phyloP scores from a whole-genome alignment of 2,329 filamentous ascomycete genomes.

The Pyrenophora tritici-repentis region DNA sequence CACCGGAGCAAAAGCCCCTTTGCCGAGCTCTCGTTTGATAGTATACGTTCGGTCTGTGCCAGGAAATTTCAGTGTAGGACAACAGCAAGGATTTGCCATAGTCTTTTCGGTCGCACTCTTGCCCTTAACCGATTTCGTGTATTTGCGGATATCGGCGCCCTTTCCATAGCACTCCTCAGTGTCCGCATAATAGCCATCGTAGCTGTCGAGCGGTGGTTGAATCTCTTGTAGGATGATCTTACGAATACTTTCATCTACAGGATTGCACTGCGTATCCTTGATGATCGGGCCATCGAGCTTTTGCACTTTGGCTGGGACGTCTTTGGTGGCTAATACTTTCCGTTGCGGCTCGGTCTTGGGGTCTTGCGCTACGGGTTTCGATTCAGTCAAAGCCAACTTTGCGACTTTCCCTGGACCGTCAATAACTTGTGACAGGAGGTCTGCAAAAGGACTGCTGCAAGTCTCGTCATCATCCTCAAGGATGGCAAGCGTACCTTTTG shows the following conservation, averaged over 20 bases:
- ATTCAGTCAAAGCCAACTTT: constrained; percentile 58
- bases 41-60: constrained; percentile 71
- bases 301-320: constrained; percentile 46
- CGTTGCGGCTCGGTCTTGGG: constrained; percentile 17
- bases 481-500: constrained; percentile 47
- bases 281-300: constrained; percentile 73
- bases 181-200: constrained; percentile 80
- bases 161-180: constrained; percentile 66
- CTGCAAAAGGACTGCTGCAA: constrained; percentile 73
- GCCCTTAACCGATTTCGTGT: constrained; percentile 67
- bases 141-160: constrained; percentile 79
- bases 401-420: constrained; percentile 53
- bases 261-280: constrained; percentile 83
- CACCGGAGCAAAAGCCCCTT: constrained; percentile 92
- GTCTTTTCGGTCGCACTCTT: constrained; percentile 64
- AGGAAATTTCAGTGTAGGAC: constrained; percentile 70
- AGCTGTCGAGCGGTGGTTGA: constrained; percentile 73
- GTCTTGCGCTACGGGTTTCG: constrained; percentile 40
- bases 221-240: constrained; percentile 74
- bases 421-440: constrained; percentile 60
- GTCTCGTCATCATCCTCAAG: constrained; percentile 51
- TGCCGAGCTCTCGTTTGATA: constrained; percentile 83
- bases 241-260: constrained; percentile 77
- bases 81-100: constrained; percentile 60
- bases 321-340: constrained; percentile 29